Evolutionary conservation across 1,139 yeast species (phyloP).

Genomic region (Hansenula anomala): DNA sequence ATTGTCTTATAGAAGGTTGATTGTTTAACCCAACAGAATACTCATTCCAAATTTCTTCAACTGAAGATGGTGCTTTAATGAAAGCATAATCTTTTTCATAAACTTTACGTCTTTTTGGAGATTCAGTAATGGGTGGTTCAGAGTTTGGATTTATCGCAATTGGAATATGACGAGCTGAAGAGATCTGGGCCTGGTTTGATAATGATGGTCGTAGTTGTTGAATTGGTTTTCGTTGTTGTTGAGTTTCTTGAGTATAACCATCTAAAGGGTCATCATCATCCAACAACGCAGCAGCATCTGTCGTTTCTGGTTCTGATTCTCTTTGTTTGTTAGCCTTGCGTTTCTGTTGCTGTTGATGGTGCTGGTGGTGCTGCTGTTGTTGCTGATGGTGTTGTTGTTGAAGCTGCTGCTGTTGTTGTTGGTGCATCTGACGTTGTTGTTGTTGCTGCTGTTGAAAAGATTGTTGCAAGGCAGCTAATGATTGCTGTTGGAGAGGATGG

Average conservation of each 20-base stretch:
- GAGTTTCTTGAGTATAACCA: constrained; percentile 4
- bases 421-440: background rate
- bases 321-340: background rate
- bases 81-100: constrained; percentile 30
- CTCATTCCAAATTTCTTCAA: constrained; percentile 36
- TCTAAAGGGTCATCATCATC: constrained; percentile 4
- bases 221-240: constrained; percentile 7
- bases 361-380: constrained; percentile 3
- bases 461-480: constrained; percentile 3
- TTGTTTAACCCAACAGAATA: constrained; percentile 31
- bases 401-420: background rate
- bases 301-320: background rate
- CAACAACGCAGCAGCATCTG: constrained; percentile 4
- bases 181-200: background rate
- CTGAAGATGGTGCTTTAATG: constrained; percentile 34
- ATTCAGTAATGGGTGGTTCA: constrained; percentile 2
- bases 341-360: constrained; percentile 4
- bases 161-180: constrained; percentile 10
- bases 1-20: constrained; percentile 32
- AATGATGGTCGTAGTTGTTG: background rate
- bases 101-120: constrained; percentile 22
- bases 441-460: constrained; percentile 4
- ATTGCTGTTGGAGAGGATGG: background rate
- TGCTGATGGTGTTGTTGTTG: background rate
- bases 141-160: constrained; percentile 4